A percentile compares a stretch with the other conserved stretches of the same genome.
These are phyloP conservation scores for Ophiostoma sp. DNA, from an alignment of 2,329 filamentous ascomycete species.

Conservation along the genomic window DNA sequence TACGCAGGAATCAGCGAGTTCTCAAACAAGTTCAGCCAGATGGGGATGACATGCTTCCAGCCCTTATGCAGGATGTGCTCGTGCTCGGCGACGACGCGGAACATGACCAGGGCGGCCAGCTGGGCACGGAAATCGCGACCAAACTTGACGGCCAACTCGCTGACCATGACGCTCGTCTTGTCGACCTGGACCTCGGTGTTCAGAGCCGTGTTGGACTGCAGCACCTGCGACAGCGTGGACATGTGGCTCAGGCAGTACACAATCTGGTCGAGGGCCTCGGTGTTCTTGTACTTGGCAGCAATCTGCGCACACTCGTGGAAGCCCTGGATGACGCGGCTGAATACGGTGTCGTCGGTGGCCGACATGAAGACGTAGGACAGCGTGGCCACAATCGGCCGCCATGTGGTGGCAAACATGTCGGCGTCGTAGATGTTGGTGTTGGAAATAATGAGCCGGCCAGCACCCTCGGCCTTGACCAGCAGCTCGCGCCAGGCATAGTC, in stretches of 20 bases:
- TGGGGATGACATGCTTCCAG: conserved; percentile 81
- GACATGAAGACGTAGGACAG: conserved; percentile 99
- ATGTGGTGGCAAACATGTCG: conserved; percentile 95
- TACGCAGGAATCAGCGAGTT: conserved; percentile 88
- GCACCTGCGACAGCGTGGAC: conserved; percentile 64
- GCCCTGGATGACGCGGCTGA: conserved; percentile 84
- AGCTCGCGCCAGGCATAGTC: conserved; percentile 98
- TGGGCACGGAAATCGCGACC: conserved; percentile 91
- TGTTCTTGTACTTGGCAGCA: conserved; percentile 75
- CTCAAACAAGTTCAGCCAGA: conserved; percentile 91
- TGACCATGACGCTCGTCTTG: conserved; percentile 87
- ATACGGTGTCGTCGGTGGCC: conserved; percentile 92
- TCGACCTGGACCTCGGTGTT: conserved; percentile 95
- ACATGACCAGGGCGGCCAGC: conserved; percentile 88
- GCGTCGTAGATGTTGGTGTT: conserved; percentile 93
- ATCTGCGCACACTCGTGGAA: conserved; percentile 96
- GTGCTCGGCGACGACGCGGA: conserved; percentile 82
- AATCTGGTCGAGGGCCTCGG: conserved; percentile 86
- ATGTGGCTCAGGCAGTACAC: conserved; percentile 86
- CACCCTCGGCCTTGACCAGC: conserved; percentile 72
- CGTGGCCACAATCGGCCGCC: conserved; percentile 91
- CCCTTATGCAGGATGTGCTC: conserved; percentile 70
- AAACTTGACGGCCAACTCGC: conserved; percentile 92
- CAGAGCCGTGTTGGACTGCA: conserved; percentile 72
- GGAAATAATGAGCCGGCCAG: conserved; percentile 69